These are phyloP conservation scores for Suillus tomentosus DNA, from an alignment of 768 basidiomycete species.

Conservation along the genomic window DNA sequence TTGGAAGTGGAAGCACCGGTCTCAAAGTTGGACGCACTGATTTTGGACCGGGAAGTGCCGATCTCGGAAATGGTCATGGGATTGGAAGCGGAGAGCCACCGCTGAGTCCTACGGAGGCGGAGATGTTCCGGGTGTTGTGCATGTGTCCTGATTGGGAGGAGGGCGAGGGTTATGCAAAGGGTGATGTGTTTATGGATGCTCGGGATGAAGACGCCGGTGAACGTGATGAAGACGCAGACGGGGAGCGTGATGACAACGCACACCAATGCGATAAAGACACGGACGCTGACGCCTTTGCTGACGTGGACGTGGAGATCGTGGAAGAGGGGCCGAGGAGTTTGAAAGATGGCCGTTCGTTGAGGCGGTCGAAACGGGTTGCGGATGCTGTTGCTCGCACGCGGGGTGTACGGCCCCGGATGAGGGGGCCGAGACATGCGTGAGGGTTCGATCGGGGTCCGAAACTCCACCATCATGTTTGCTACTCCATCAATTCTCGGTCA, in stretches of 20 bases:
- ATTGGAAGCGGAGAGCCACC: constrained; percentile 39
- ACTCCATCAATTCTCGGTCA: not conserved
- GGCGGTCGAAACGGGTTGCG: constrained; percentile 69
- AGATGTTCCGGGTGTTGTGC: constrained; percentile 69
- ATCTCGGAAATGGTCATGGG: constrained; percentile 13
- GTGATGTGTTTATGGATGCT: not conserved
- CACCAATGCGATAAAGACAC: not conserved
- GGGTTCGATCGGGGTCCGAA: not conserved
- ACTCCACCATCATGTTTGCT: not conserved
- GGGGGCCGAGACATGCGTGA: constrained; percentile 31
- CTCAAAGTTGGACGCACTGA: not conserved
- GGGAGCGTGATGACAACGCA: not conserved
- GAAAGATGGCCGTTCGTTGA: constrained; percentile 16
- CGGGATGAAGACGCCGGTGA: constrained; percentile 4
- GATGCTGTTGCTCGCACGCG: constrained; percentile 55
- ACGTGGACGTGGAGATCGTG: constrained; percentile 8
- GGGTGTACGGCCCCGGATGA: constrained; percentile 36
- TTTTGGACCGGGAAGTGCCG: constrained; percentile 3
- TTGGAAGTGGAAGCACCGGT: not conserved
- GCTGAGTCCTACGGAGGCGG: constrained; percentile 68
- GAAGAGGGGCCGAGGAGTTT: constrained; percentile 8
- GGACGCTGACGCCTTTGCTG: constrained; percentile 18
- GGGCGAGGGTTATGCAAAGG: constrained; percentile 13
- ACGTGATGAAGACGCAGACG: not conserved
- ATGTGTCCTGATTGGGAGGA: constrained; percentile 53